Evolutionary conservation across 208 protist genomes (phyloP).

Genomic region (Tritrichomonas foetus): DNA sequence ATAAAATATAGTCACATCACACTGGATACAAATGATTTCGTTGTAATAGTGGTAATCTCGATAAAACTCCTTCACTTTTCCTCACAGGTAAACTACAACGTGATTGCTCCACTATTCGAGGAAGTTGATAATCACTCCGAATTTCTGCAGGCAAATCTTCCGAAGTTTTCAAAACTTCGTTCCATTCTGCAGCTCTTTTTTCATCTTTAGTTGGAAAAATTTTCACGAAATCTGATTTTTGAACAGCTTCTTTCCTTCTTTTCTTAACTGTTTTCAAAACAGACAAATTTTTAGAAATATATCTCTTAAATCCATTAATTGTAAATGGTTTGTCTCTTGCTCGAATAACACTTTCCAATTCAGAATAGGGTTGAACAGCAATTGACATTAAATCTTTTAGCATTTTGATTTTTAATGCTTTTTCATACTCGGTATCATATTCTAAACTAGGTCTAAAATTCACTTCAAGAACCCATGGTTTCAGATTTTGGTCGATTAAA

Average conservation of each 20-base stretch:
- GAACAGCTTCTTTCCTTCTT: background rate
- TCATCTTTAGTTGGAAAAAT: background rate
- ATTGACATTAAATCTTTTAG: background rate
- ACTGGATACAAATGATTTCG: no score
- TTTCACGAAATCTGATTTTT: background rate
- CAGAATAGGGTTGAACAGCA: background rate
- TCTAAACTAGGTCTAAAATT: slow-evolving; percentile 83
- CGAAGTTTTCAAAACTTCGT: background rate
- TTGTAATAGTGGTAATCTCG: no score
- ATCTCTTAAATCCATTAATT: background rate
- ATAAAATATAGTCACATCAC: no score
- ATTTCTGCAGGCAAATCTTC: background rate
- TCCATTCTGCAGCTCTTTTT: background rate
- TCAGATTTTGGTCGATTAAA: slow-evolving; percentile 75
- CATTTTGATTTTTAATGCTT: background rate
- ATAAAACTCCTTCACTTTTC: no score
- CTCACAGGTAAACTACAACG: no score
- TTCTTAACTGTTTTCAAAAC: background rate
- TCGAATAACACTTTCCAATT: background rate
- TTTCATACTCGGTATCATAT: background rate
- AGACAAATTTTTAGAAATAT: background rate
- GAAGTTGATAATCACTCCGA: background rate
- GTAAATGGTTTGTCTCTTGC: background rate
- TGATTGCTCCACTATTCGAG: background rate
- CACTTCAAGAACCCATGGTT: slow-evolving; percentile 85